Base-by-base conservation (phyloP, 2,329 filamentous ascomycete genomes). In the Rosellinia necatrix region DNA sequence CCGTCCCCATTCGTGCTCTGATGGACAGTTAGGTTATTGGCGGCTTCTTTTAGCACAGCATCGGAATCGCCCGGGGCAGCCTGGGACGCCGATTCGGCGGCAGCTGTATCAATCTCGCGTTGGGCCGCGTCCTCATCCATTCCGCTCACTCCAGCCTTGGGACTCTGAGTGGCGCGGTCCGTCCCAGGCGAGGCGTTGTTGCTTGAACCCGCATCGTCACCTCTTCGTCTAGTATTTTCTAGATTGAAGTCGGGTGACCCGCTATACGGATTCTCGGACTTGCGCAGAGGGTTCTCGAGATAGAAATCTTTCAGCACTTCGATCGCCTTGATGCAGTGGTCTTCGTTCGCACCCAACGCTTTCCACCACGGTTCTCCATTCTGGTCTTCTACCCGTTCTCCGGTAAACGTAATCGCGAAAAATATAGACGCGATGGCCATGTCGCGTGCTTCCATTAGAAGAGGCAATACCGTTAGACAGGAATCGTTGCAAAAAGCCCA, bases 401-500 rank as follows among this genome's bases (percentile, higher is more conserved):
- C 81, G 27, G 86, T 89, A 66, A 92, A 87, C 38, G 86, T 85
- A 55, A 90, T 89, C 5, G 90, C 91, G 58, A 93, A 94, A 74
- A 96, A 97, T 22, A 99, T 83, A 7, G 92, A 88, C 22, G 86
- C 88, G 27, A 93, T 89, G 13, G 93, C 92, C 49, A 97, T 90
- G 34, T 91, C 90, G 35, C 86, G 84, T 13, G 91, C 85, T 17
- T 86, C 85, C 71, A 92, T 89, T 25, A 96, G 80, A 3, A 99
- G 81, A 57, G 92, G 96, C 44, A 97, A 80, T 35, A 88, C 84
- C 1, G 93, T 97, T 58, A 93, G 84, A 62, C 87, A 90, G 17
- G 89, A 89, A 73, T 99, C 94, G 70, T 96, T 97, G 61, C 96
- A 85, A 68, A 97, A 97, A 0, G 91, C 89, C 92, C 94, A 97